Percentiles rank a stretch among this genome's conserved stretches.
Evolutionary conservation across 1,284 basidiomycete genomes (phyloP).

Genomic region (Trichosporon coremiiforme): DNA sequence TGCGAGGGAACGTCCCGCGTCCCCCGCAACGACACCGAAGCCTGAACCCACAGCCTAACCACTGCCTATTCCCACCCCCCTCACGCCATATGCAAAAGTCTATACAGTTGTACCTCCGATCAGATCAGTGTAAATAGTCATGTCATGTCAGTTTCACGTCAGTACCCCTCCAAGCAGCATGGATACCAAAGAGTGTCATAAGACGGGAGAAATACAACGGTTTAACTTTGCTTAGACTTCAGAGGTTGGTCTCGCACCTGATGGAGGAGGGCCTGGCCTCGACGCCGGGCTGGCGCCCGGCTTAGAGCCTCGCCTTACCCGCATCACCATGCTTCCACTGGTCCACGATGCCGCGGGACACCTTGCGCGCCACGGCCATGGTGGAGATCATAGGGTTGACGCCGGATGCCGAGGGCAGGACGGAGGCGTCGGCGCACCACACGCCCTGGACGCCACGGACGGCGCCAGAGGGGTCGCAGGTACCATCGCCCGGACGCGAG

Average conservation of each 20-base stretch:
- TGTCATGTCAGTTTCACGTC: neutral
- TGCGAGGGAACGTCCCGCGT: neutral
- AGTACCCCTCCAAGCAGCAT: neutral
- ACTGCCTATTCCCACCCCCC: neutral
- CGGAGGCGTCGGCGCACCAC: constrained; percentile 58
- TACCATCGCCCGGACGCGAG: constrained; percentile 45
- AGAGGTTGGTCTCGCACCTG: neutral
- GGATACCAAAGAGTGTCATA: neutral
- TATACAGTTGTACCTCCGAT: neutral
- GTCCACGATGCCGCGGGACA: constrained; percentile 26
- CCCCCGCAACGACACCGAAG: neutral
- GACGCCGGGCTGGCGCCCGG: neutral
- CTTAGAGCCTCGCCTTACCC: neutral
- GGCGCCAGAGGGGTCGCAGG: constrained; percentile 55
- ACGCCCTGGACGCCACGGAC: constrained; percentile 57
- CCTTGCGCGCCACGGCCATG: constrained; percentile 38
- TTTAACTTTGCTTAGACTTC: neutral
- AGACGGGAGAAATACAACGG: neutral
- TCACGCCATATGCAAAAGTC: neutral
- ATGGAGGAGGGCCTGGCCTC: no score
- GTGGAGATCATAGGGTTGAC: constrained; percentile 60
- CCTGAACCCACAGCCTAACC: neutral
- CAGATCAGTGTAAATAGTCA: no score
- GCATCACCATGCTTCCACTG: constrained; percentile 5
- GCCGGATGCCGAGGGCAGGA: constrained; percentile 56